Evolutionary conservation across 495 filamentous ascomycete genomes (phyloP).

Genomic region (Mycothermus thermophilus): DNA sequence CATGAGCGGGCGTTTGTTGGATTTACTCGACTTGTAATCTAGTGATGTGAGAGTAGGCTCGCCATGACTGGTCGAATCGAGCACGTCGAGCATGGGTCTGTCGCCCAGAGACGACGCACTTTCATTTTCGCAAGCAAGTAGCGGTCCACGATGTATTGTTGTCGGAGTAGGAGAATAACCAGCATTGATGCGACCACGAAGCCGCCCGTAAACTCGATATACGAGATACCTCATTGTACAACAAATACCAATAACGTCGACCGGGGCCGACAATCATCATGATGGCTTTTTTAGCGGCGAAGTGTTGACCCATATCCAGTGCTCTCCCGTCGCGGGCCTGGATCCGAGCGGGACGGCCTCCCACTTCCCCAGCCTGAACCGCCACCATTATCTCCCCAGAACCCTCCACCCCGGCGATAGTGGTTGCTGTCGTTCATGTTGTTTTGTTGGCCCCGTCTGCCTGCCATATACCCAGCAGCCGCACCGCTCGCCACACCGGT

Average conservation of each 20-base stretch:
- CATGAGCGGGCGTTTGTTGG: not conserved
- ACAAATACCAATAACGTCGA: too few relatives aligned
- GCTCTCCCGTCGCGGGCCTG: conserved; percentile 51
- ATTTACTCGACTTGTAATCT: conserved; percentile 3
- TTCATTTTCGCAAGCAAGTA: too few relatives aligned
- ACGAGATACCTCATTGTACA: too few relatives aligned
- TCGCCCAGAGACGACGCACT: too few relatives aligned
- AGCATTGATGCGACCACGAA: too few relatives aligned
- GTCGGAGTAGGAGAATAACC: too few relatives aligned
- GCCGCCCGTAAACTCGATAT: too few relatives aligned
- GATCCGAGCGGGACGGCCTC: conserved; percentile 19
- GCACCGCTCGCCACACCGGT: conserved; percentile 57
- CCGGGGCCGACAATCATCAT: too few relatives aligned
- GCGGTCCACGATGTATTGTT: too few relatives aligned
- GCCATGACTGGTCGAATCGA: too few relatives aligned
- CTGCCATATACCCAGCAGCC: conserved; percentile 54
- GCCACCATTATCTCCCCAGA: conserved; percentile 18
- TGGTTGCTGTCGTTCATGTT: conserved; percentile 18
- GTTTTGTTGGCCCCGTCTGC: conserved; percentile 32
- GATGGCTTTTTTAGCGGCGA: conserved; percentile 40
- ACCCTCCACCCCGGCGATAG: conserved; percentile 24
- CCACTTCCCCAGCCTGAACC: conserved; percentile 6
- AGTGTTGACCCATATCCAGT: conserved; percentile 86
- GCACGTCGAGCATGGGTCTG: too few relatives aligned
- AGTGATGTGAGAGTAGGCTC: conserved; percentile 1